phyloP scores from a whole-genome alignment of 306 rosid species.

The Oemleria cerasiformis region DNA sequence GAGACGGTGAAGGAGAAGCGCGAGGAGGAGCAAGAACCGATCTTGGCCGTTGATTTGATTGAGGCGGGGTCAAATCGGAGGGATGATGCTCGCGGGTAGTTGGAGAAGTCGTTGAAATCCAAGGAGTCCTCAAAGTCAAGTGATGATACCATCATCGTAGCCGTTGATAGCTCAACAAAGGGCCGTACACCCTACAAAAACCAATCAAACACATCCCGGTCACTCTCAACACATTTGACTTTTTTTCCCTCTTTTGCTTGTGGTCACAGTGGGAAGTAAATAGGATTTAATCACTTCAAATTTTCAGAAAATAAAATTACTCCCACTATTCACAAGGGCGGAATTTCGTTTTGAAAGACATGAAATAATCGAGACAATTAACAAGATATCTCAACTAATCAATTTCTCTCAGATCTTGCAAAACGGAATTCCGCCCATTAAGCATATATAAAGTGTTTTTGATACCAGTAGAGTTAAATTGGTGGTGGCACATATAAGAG shows the following conservation, averaged over 20 bases:
- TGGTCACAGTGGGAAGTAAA: neutral
- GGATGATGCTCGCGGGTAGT: constrained; percentile 82
- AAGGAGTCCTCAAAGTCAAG: constrained; percentile 76
- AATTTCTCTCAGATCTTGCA: too few species aligned
- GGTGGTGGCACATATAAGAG: too few species aligned
- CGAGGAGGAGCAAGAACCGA: constrained; percentile 83
- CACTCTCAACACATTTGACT: neutral
- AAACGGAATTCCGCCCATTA: too few species aligned
- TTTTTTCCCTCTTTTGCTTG: neutral
- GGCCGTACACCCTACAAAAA: constrained; percentile 76
- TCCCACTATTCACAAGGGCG: too few species aligned
- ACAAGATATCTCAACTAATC: too few species aligned
- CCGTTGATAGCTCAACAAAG: constrained; percentile 75
- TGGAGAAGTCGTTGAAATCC: constrained; percentile 61
- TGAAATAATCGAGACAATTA: too few species aligned
- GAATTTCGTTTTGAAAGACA: too few species aligned
- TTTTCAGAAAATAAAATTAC: too few species aligned
- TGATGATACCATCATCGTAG: constrained; percentile 63
- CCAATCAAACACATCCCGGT: neutral
- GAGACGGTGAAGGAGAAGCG: constrained; percentile 97
- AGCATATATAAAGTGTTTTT: too few species aligned
- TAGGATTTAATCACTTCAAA: too few species aligned
- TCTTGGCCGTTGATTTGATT: constrained; percentile 56
- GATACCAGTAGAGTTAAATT: too few species aligned
- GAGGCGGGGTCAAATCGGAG: constrained; percentile 70